Base-by-base conservation (phyloP, 495 filamentous ascomycete species). In the Apiosordaria backusii region DNA sequence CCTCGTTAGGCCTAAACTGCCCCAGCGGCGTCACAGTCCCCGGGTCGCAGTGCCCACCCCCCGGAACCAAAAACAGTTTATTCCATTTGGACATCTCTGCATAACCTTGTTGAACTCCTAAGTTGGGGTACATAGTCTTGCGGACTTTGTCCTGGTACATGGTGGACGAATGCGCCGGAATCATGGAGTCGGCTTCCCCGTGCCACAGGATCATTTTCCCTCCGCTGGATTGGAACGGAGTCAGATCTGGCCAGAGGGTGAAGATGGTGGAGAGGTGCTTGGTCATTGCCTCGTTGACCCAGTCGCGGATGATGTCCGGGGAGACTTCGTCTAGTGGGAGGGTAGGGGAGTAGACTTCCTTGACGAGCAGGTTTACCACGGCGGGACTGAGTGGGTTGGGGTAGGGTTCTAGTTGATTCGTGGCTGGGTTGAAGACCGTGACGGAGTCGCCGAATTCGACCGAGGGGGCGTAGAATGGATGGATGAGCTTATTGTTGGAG, bases 171-270 rank as follows among this genome's bases (percentile, higher is more conserved):
- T 64, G 80, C 0, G 82, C 74, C 0, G 83, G 82, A 40, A 86
- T 82, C 23, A 70, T 71, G 59, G 69, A 68, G 68, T 85, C 84
- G 3, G 80, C 74, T 70, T 85, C 83, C 29, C 84, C 84, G 65
- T 87, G 84, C 64, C 76, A 79, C 62, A 81, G 81, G 4, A 85
- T 67, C 59, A 87, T 66, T 70, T 86, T 86, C 15, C 82, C 82
- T 23, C 85, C 85, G 2, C 71, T 66, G 9, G 71, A 45, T 24
- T 80, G 75, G 68, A 81, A 84, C 0, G 71, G 57, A 0, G 70
- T 76, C 1, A 85, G 70, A 54, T 86, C 83, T 4, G 82, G 80
- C 69, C 77, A 76, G 6, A 76, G 83, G 4, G 80, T 83, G 68
- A 82, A 78, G n/a, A 84, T 69, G 45, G 75, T 77, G 60, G 82